Base-by-base conservation (phyloP, 164 flowering plant species). In the Magnolia sinica region DNA sequence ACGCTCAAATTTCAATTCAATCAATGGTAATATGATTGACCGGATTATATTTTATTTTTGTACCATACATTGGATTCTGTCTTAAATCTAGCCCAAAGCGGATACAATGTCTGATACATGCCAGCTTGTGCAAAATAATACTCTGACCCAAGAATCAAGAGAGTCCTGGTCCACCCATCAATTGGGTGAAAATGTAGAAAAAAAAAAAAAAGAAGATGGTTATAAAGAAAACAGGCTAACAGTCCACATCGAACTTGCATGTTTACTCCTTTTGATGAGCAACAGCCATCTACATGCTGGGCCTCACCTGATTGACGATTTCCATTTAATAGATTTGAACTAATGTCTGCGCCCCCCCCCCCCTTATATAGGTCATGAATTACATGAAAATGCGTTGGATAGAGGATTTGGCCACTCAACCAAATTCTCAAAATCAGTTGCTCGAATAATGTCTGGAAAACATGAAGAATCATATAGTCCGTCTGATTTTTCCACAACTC, bases 381-480 rank as follows among this genome's bases (percentile, higher is more conserved):
- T 68, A 68, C 18, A 14, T 19, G 50, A 68, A 64, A 20, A 64
- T 27, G 49, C 31, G 14, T 31, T n/a, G 2, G 18, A 27, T 27
- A 23, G 29, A 37, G 73, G 2, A 50, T 91, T 79, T 73, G 92
- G 94, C 68, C 24, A 65, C 22, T 86, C 88, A 3, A 67, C 50
- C 8, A 67, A 83, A 58, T 75, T 91, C 11, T 64, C 20, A 1
- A 59, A 76, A 37, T 85, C 90, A n/a, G 89, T 78, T 0, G 75
- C 67, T 7, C 23, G 10, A 13, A 68, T 68, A 11, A 29, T 68
- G 71, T 68, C 71, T 1, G 50, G n/a, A 37, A 31, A 20, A 16
- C 1, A 7, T 31, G 50, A 37, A 68, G 50, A 68, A 37, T 10
- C 50, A 29, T 3, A 0, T 14, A 29, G 31, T 68, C 45, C 20